Evolutionary conservation across 345 rosid species (phyloP), one percentile per base, ranked within the genome.

Genomic region (Punica granatum): DNA sequence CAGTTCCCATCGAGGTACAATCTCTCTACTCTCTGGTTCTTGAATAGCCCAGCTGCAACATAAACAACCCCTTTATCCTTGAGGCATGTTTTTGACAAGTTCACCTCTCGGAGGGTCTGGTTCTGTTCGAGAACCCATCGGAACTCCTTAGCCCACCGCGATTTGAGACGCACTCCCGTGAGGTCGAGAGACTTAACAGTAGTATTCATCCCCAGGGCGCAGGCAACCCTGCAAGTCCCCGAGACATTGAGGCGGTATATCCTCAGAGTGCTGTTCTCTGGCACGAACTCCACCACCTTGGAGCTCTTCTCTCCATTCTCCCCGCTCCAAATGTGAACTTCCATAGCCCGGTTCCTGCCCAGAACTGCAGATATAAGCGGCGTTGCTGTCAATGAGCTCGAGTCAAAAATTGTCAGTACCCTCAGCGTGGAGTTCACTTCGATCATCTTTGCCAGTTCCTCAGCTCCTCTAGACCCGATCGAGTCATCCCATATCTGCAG

Each of bases 401-500:
- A 87, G 79, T 93, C 96, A 65, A 90, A 90, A 30, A 87, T 82
- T 31, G 90, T 90, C 82, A 93, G 53, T 37, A 86, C 73, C 72
- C 83, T 94, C 77, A 91, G 77, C 26, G 82, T 84, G 43, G 92
- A 88, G 79, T 94, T 91, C 2, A 73, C 83, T 84, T 94, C 93
- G 46, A 94, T 94, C 99, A 94, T 94, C 78, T 80, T 86, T 0
- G 96, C 88, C 18, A 94, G 89, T 79, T 94, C 97, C 78, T 94
- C 97, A 0, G 97, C 96, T 16, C 96, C 98, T 75, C 75, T 88
- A 0, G 89, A 80, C 56, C 97, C 96, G n/a, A 91, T 89, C 2
- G 96, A 91, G 73, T 91, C 99, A 35, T 94, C 95, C 98, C 95
- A 88, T 76, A 94, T 88, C 80, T 94, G 97, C 76, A 89, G 54